Base-by-base conservation (phyloP, 805 yeast species). In the Teunomyces pallodes region DNA sequence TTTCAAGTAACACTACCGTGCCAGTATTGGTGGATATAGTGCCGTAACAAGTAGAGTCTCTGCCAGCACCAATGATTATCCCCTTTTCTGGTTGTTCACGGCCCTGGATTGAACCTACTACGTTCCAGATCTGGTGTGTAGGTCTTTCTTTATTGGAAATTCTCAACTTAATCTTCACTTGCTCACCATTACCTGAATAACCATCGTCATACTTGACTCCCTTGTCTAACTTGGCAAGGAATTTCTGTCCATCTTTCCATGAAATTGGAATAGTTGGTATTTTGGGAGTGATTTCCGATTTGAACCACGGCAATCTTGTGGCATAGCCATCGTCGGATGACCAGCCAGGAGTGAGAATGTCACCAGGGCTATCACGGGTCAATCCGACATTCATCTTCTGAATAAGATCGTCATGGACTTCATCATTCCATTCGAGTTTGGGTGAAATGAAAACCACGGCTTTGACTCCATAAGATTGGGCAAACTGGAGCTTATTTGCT, bases 1-100 rank as follows among this genome's bases (percentile, higher is more conserved):
- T 66, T 53, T 91, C 92, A 17, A 91, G 65, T 46, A 91, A 59
- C 1, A 86, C 70, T 0, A 85, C 82, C 1, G 94, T 83, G 0
- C 96, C 95, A 3, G 95, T 83, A 54, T 81, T 80, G 7, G 90
- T 82, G 30, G 80, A 75, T 3, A 79, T 67, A 0, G 95, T 83
- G n/a, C 97, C 97, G 55, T 70, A 77, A 52, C 90, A 81, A 20
- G 83, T 70, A 0, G 96, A 73, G 60, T 90, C 97, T 54, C 97
- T 72, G 4, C 86, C 79, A 0, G 97, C 90, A 0, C 96, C 96
- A 47, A 92, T 80, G 2, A 91, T 72, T 4, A 92, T 67, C 0
- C 88, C 89, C 54, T 81, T 78, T 16, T 81, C 88, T 16, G 74
- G 70, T 66, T 89, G 96, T 60, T 92, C 97, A 42, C 83, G 70